Evolutionary conservation across 2,329 filamentous ascomycete species (phyloP).

Genomic region (Allantophomopsis lycopodina): DNA sequence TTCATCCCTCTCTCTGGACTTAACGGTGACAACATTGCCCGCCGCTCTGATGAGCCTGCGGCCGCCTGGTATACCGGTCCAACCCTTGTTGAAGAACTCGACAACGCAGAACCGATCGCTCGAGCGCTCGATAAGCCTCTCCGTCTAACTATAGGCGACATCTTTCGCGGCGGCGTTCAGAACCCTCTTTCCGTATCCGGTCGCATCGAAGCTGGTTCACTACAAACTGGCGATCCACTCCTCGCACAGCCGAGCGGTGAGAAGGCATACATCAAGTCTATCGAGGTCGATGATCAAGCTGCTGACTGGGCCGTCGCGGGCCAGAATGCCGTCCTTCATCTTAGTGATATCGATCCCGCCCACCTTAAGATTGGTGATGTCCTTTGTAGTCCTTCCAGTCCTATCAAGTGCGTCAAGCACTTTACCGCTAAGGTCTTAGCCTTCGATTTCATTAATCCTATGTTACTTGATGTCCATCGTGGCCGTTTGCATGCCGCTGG

Average conservation of each 20-base stretch:
- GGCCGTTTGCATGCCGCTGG: conserved; percentile 72
- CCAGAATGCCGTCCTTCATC: conserved; percentile 74
- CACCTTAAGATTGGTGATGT: conserved; percentile 79
- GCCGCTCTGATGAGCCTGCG: conserved; percentile 35
- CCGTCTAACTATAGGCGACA: conserved; percentile 75
- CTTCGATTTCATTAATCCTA: conserved; percentile 80
- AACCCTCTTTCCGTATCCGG: conserved; percentile 79
- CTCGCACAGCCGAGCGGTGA: conserved; percentile 72
- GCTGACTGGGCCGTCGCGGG: conserved; percentile 87
- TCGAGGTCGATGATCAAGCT: conserved; percentile 61
- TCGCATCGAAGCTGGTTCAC: conserved; percentile 67
- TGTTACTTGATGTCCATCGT: conserved; percentile 78
- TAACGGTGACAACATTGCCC: conserved; percentile 73
- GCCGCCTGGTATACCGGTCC: conserved; percentile 69
- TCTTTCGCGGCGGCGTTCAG: conserved; percentile 67
- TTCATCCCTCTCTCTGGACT: conserved; percentile 88
- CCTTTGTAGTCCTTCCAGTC: conserved; percentile 54
- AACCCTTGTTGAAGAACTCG: conserved; percentile 73
- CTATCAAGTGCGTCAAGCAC: conserved; percentile 55
- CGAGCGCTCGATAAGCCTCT: conserved; percentile 67
- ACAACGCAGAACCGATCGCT: conserved; percentile 61
- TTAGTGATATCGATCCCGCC: conserved; percentile 72
- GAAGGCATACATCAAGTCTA: conserved; percentile 64
- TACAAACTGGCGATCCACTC: conserved; percentile 75
- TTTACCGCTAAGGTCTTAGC: conserved; percentile 79